Evolutionary conservation across 495 filamentous ascomycete species (phyloP).

Genomic region (Aspergillus indologenus): DNA sequence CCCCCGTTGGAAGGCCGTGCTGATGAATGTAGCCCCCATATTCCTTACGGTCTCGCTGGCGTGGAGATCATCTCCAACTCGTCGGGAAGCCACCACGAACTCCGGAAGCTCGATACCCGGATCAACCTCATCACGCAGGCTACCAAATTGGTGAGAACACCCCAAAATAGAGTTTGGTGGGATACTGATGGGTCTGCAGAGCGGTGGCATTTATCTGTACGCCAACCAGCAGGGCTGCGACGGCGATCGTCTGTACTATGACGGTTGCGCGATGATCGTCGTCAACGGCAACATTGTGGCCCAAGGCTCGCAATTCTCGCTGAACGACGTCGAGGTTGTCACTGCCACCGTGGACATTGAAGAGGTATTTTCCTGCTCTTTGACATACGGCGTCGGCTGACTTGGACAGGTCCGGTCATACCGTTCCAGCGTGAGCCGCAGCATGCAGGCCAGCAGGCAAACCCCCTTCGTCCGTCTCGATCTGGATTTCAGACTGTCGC

Average conservation of each 20-base stretch:
- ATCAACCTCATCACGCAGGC: conserved; percentile 73
- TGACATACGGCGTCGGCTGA: neutral
- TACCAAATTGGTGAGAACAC: conserved; percentile 54
- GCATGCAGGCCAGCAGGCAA: conserved; percentile 41
- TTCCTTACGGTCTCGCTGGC: conserved; percentile 37
- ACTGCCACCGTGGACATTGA: conserved; percentile 81
- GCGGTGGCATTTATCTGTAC: conserved; percentile 76
- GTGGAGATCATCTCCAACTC: conserved; percentile 80
- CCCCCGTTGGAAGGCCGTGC: too few relatives aligned
- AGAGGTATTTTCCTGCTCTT: conserved; percentile 51
- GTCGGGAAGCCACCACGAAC: conserved; percentile 66
- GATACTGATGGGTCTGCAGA: conserved; percentile 27
- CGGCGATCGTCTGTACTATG: conserved; percentile 63
- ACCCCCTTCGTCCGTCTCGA: conserved; percentile 36
- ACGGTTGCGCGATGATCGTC: conserved; percentile 77
- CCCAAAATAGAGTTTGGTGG: conserved; percentile 1
- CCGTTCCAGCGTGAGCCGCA: conserved; percentile 32
- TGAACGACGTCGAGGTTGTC: conserved; percentile 81
- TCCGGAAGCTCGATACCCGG: conserved; percentile 73
- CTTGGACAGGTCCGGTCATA: conserved; percentile 34
- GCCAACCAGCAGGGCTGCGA: conserved; percentile 74
- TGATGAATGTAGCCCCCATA: conserved; percentile 29
- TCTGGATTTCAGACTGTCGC: conserved; percentile 35
- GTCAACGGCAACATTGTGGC: conserved; percentile 70
- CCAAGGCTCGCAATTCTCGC: conserved; percentile 68